phyloP scores from a whole-genome alignment of 2,329 filamentous ascomycete species.

The Penicillium italicum region DNA sequence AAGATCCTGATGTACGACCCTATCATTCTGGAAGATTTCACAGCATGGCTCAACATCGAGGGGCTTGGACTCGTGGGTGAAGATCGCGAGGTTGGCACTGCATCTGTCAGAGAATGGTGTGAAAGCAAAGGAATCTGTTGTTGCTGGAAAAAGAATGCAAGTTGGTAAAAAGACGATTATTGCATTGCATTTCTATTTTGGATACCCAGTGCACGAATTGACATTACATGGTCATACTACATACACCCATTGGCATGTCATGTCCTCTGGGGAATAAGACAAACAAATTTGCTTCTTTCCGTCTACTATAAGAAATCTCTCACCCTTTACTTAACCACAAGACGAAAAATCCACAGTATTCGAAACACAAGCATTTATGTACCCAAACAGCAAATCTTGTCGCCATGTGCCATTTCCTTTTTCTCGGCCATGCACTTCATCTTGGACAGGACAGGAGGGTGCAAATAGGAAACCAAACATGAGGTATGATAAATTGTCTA shows the following conservation, averaged over 20 bases:
- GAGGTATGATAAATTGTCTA: neutral
- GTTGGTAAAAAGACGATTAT: constrained; percentile 3
- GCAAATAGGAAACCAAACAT: neutral
- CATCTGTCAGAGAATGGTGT: constrained; percentile 82
- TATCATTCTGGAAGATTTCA: constrained; percentile 79
- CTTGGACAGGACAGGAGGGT: neutral
- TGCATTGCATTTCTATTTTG: neutral
- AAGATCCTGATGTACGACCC: constrained; percentile 94
- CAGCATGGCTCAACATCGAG: constrained; percentile 75
- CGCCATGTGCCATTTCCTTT: neutral
- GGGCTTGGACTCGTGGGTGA: constrained; percentile 61
- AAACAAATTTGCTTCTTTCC: neutral
- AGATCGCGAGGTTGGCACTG: constrained; percentile 60
- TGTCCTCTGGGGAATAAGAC: too few relatives aligned
- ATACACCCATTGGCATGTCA: neutral
- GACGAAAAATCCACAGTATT: neutral
- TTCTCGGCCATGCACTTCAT: neutral
- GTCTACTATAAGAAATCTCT: neutral
- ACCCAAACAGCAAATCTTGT: neutral
- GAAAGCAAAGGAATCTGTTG: constrained; percentile 83
- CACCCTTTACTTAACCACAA: too few relatives aligned
- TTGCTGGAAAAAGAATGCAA: constrained; percentile 55
- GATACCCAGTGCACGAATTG: neutral
- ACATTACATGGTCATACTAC: neutral
- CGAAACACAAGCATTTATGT: neutral